Evolutionary conservation across 116 monocot species (phyloP), one percentile per base, ranked within the genome.

Genomic region (Zostera marina): DNA sequence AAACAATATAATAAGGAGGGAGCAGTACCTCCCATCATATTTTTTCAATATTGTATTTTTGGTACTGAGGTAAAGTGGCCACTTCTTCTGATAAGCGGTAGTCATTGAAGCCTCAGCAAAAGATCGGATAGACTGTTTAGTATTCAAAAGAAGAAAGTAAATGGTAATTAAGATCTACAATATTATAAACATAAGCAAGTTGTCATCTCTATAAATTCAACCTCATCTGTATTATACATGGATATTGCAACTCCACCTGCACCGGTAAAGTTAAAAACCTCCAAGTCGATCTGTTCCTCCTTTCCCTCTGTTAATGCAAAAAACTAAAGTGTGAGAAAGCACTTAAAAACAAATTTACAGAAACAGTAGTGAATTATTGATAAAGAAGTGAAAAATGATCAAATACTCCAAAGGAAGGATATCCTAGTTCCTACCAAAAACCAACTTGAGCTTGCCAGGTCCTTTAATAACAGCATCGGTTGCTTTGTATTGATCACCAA

Each of bases 161-260:
- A 10, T 11, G 42, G 23, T 38, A 55, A 32, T 13, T 26, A 11
- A 19, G 9, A 19, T 15, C 3, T 4, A 5, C 17, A 21, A 51
- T 19, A 51, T 15, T 13, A 48, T 48, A 48, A 16, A 51, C 16
- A 5, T 0, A 17, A 9, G 20, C 17, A 20, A 49, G 21, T 7
- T 19, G 8, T 19, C 16, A 51, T 51, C 8, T 15, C 32, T 51
- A 19, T 19, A 11, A 1, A n/a, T 9, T 17, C 6, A 54, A 87
- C 94, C 79, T 94, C 94, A 66, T 94, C 94, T 42, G 88, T 85
- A 47, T 94, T 94, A 53, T 88, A 94, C 94, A 94, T 94, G 14
- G 88, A 46, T 40, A 94, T 46, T 16, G 94, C 81, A 49, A 94
- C 80, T 67, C 94, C 94, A 20, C 94, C 94, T 48, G 71, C 79